phyloP scores from a whole-genome alignment of 2,329 filamentous ascomycete genomes.

The Blastomyces gilchristii region DNA sequence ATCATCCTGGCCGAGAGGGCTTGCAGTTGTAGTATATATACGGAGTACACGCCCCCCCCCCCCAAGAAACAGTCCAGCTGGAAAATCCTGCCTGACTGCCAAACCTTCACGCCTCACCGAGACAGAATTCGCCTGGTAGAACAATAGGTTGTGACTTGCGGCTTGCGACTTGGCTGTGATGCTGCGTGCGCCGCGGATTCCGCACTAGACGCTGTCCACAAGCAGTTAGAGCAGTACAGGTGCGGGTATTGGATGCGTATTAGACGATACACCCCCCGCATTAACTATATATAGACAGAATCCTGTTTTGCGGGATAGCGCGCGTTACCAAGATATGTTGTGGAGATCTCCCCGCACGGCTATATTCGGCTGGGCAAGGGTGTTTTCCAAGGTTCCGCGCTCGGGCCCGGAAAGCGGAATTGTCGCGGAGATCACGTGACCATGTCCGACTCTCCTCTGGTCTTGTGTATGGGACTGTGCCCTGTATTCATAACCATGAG shows the following conservation, averaged over 20 bases:
- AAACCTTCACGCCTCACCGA: too few species aligned
- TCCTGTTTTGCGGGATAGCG: background rate
- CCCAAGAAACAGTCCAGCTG: too few species aligned
- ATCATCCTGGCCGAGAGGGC: background rate
- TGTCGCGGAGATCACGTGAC: background rate
- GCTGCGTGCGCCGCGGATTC: background rate
- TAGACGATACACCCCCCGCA: background rate
- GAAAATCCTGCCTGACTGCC: too few species aligned
- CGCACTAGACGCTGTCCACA: background rate
- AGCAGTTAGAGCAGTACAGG: background rate
- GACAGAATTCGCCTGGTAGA: too few species aligned
- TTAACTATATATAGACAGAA: too few species aligned
- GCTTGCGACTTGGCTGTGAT: background rate
- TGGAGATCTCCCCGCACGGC: background rate
- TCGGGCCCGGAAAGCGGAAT: background rate
- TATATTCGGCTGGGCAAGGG: constrained; percentile 2
- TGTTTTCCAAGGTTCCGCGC: background rate
- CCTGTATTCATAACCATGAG: too few species aligned
- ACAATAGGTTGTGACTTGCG: too few species aligned
- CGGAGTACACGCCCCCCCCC: too few species aligned
- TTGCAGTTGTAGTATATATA: background rate
- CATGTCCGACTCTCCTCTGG: too few species aligned
- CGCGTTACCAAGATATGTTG: background rate
- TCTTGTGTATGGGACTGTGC: too few species aligned
- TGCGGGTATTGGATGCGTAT: background rate